A percentile compares a stretch with the other conserved stretches of the same genome.
These are phyloP conservation scores for Veloporphyrellus conicus DNA, from an alignment of 1,284 basidiomycete species.

Conservation along the genomic window DNA sequence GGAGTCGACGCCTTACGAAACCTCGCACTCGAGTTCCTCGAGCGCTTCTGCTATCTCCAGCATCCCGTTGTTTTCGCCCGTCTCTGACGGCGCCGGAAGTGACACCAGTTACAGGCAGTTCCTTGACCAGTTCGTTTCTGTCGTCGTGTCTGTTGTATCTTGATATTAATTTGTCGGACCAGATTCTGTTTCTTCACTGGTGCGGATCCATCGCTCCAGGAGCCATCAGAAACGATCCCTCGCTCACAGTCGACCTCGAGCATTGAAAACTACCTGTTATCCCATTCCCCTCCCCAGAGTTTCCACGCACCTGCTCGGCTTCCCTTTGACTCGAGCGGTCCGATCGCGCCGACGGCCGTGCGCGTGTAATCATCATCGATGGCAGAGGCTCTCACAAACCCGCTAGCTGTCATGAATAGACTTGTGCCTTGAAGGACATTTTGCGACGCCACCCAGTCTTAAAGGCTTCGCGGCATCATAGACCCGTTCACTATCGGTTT, in stretches of 20 bases:
- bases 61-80: constrained; percentile 37
- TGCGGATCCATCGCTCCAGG: constrained; percentile 31
- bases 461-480: not conserved
- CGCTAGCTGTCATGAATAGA: not conserved
- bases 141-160: not conserved
- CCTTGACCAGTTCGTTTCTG: constrained; percentile 53
- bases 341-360: constrained; percentile 3
- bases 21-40: constrained; percentile 42
- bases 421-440: not conserved
- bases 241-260: constrained; percentile 56
- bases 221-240: constrained; percentile 36
- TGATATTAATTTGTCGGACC: constrained; percentile 4
- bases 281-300: constrained; percentile 21
- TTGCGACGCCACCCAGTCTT: not conserved
- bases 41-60: constrained; percentile 34
- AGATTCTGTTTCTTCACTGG: constrained; percentile 81
- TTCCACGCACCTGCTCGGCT: constrained; percentile 14
- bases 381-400: too few relatives aligned
- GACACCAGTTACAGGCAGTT: constrained; percentile 56
- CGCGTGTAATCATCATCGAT: constrained; percentile 1
- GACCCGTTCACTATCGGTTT: not conserved
- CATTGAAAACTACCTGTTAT: constrained; percentile 47
- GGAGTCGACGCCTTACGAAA: constrained; percentile 53
- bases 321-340: constrained; percentile 1
- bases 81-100: constrained; percentile 17